Conservation (phyloP, 805 yeast species). For the Starmerella vitae region DNA sequence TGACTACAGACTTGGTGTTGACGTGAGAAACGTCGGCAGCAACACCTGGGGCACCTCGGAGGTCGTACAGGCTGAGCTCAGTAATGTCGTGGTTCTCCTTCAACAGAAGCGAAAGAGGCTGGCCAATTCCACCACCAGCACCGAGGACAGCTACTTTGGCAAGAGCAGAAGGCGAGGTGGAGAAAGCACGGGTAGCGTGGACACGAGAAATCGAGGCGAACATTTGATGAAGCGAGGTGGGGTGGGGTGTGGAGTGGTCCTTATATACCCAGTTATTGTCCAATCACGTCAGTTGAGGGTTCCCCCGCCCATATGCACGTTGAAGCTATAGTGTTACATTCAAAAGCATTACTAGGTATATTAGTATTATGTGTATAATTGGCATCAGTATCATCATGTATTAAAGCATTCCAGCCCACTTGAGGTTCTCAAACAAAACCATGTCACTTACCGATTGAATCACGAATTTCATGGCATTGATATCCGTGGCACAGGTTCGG, state of each 20-base stretch:
- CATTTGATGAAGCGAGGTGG: constrained; percentile 4
- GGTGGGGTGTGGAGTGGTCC: no score
- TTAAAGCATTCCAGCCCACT: constrained; percentile 23
- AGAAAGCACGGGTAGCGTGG: constrained; percentile 21
- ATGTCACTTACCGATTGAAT: constrained; percentile 85
- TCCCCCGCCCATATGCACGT: no score
- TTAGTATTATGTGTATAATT: no score
- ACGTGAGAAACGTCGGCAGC: constrained; percentile 92
- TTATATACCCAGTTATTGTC: no score
- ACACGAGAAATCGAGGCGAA: constrained; percentile 9
- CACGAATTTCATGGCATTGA: constrained; percentile 77
- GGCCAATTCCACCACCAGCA: constrained; percentile 97
- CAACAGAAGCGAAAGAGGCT: constrained; percentile 68
- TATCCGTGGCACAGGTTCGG: constrained; percentile 91
- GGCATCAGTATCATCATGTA: no score
- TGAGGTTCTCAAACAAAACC: constrained; percentile 66
- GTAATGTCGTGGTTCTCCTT: constrained; percentile 83
- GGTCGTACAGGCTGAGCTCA: constrained; percentile 72
- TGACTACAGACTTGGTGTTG: constrained; percentile 80
- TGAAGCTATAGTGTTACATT: no score
- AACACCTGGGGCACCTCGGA: constrained; percentile 89
- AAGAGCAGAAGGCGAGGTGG: constrained; percentile 23
- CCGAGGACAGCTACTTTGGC: constrained; percentile 74
- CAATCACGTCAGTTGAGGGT: no score
- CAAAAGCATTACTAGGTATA: no score